These are phyloP conservation scores for Dendrobium catenatum DNA, from an alignment of 106 monocot genomes.

Conservation along the genomic window DNA sequence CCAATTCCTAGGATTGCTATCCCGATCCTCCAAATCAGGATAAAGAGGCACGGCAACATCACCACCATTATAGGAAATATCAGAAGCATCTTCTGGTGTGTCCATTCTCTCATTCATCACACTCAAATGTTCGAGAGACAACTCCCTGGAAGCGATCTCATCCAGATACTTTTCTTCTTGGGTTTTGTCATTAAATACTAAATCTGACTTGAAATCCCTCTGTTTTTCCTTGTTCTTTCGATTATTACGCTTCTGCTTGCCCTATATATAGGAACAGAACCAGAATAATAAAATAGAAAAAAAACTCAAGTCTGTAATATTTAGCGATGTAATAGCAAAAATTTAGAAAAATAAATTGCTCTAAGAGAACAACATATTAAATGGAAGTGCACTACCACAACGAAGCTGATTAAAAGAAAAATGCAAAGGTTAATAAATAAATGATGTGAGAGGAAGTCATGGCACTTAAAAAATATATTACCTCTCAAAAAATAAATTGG, in stretches of 20 bases:
- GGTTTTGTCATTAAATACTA: conserved; percentile 20
- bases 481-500: background rate
- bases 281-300: background rate
- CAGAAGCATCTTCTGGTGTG: conserved; percentile 40
- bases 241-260: conserved; percentile 60
- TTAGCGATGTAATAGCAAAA: background rate
- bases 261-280: conserved; percentile 17
- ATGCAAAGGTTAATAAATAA: background rate
- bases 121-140: conserved; percentile 20
- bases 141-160: conserved; percentile 25
- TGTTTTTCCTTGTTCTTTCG: conserved; percentile 72
- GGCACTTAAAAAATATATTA: background rate
- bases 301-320: background rate
- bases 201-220: conserved; percentile 51
- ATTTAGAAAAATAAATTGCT: conserved; percentile 1
- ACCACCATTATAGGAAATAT: conserved; percentile 53
- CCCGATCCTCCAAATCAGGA: conserved; percentile 52
- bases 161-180: conserved; percentile 22
- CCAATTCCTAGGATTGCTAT: conserved; percentile 40
- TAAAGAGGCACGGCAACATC: conserved; percentile 43
- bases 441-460: background rate
- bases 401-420: background rate
- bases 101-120: conserved; percentile 28
- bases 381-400: background rate
- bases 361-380: background rate